Base-by-base conservation (phyloP, 2,329 filamentous ascomycete species). In the Sporothrix curviconia region DNA sequence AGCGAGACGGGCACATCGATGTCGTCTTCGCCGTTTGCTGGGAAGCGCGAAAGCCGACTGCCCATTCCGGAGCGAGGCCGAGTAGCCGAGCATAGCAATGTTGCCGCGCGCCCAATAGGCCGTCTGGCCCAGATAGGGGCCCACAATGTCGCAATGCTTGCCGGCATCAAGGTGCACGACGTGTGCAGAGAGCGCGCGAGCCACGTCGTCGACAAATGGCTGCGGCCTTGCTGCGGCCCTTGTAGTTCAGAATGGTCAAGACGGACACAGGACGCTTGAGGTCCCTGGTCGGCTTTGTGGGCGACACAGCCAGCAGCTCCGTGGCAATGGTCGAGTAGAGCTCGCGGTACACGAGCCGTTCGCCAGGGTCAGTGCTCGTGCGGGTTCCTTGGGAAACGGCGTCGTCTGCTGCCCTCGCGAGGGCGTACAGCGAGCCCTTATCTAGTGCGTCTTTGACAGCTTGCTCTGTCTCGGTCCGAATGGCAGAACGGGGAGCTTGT, bases 131-230 rank as follows among this genome's bases (percentile, higher is more conserved):
- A 92, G 71, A 64, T 91, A 90, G 43, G 82, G 78, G 3, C 85
- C 86, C 0, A 86, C 78, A 25, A 94, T 74, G 51, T 85, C 78
- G 3, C 86, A 86, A 55, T 95, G 72, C 65, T 87, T 85, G 61
- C 85, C 80, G 1, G 89, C 83, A 65, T 85, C 81, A 11, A 95
- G 67, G 19, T 81, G 78, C 32, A 94, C 72, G 3, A 92, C 66
- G 62, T 92, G 84, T 3, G 88, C 85, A 7, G 73, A 74, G 6
- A 87, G 72, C 34, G 67, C 62, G 7, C 60, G 61, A 3, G 69
- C 71, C 19, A 70, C 61, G 15, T 68, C 65, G 50, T 68, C 57
- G 42, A 73, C 47, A 17, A 70, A 46, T 7, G 63, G 51, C 36
- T n/a, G 59, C 59, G 11, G 68, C 65, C 19, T 68, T 56, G 44